Conservation (phyloP, 169 alveolate genomes). For the Plasmodium knowlesi region DNA sequence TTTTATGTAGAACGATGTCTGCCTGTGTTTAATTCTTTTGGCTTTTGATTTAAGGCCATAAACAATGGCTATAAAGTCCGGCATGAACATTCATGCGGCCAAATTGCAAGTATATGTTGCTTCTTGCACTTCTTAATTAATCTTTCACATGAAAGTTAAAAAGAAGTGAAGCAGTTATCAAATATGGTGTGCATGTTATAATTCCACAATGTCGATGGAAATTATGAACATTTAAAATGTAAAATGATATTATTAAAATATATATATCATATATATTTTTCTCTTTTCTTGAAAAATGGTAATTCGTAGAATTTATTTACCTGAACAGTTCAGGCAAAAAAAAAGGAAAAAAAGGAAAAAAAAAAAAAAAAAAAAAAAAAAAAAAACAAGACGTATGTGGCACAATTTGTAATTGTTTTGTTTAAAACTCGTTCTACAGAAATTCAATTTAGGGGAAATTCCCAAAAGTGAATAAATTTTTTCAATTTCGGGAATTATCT, state of each 20-base stretch:
- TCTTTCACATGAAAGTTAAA: constrained; percentile 28
- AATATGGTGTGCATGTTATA: not conserved
- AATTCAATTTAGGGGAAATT: not conserved
- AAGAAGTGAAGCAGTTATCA: not conserved
- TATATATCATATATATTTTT: not conserved
- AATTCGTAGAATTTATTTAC: not conserved
- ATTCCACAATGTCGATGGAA: not conserved
- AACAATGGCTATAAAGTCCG: not conserved
- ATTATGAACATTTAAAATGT: not conserved
- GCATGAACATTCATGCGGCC: not conserved
- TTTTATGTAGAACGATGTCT: not conserved
- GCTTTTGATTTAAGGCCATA: not conserved
- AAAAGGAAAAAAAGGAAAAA: not conserved
- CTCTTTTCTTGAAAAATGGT: not conserved
- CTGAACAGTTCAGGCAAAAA: not conserved
- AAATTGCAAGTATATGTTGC: not conserved
- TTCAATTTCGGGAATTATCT: not conserved
- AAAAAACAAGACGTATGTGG: not conserved
- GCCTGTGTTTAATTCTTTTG: not conserved
- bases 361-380: not conserved
- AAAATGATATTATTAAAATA: not conserved
- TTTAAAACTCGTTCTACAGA: not conserved
- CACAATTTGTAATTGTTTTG: not conserved
- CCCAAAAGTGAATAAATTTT: not conserved
- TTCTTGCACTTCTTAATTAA: not conserved